Percentiles rank a stretch among this genome's conserved stretches.
Conservation (phyloP, 2,329 filamentous ascomycete species). For the Penicillium hesseltinei region DNA sequence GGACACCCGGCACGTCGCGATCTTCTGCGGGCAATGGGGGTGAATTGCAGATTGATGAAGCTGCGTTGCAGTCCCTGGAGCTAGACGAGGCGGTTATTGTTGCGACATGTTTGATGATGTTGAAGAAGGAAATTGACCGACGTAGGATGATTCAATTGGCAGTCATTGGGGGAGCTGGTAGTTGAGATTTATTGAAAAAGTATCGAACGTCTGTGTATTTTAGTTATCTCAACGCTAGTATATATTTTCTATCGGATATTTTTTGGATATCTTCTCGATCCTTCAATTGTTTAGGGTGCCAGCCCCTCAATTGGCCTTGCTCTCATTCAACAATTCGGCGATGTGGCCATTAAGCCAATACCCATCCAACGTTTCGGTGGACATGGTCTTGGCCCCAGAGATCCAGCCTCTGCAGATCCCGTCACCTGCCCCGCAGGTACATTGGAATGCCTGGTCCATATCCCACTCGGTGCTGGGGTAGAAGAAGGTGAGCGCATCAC, state of each 20-base stretch:
- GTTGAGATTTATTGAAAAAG: neutral
- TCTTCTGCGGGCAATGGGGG: conserved; percentile 45
- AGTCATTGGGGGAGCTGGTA: conserved; percentile 34
- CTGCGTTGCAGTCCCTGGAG: conserved; percentile 29
- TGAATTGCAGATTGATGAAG: conserved; percentile 52
- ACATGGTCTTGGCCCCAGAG: conserved; percentile 41
- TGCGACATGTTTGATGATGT: conserved; percentile 58
- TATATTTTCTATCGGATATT: conserved; percentile 5
- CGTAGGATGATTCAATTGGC: conserved; percentile 53
- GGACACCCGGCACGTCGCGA: conserved; percentile 37
- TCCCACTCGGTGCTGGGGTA: conserved; percentile 52
- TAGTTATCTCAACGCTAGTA: conserved; percentile 1
- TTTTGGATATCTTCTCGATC: neutral
- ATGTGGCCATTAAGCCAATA: conserved; percentile 49
- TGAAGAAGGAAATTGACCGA: conserved; percentile 65
- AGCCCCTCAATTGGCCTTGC: conserved; percentile 7
- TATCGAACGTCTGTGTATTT: neutral
- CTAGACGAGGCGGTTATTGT: conserved; percentile 53
- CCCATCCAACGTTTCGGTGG: conserved; percentile 29
- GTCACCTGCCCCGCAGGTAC: conserved; percentile 41
- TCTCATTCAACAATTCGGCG: conserved; percentile 27
- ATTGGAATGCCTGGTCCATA: conserved; percentile 49
- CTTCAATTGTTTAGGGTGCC: conserved; percentile 1
- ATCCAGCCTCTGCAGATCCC: conserved; percentile 40
- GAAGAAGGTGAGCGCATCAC: conserved; percentile 49